Base-by-base conservation (phyloP, 345 rosid species). In the Ceriops decandra region DNA sequence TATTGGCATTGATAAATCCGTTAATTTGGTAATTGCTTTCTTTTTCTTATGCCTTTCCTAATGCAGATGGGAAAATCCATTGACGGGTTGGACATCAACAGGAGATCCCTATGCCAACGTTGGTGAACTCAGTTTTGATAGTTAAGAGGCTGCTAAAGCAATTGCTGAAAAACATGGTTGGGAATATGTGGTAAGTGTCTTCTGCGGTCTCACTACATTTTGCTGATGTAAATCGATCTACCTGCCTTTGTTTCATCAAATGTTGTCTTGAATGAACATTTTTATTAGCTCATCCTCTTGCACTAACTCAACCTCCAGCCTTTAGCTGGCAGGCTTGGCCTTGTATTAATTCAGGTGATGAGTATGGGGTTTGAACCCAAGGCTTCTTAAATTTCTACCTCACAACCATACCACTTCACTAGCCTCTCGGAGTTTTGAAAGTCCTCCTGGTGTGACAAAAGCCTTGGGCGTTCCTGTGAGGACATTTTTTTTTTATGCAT, bases 21-120 rank as follows among this genome's bases (percentile, higher is more conserved):
- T 42, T 42, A 42, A 11, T 42, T 42, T 52, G 58, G 35, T 28
- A 5, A 36, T 66, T 7, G 2, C 7, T 57, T 6, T 9, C 58
- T 38, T 36, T 1, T 15, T 67, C 21, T 9, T 38, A 5, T 57
- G 17, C 16, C 59, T 8, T 22, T 21, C 28, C 22, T 67, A 36
- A 52, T 77, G 47, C 71, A 91, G 99, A 86, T 95, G 99, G 98
- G 99, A 91, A 83, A 91, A 95, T 77, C 98, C 99, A 17, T 83
- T 95, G 95, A 90, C 90, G 98, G 97, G 98, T 22, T 95, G 99
- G 98, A 91, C 98, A 72, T 90, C 96, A 7, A 95, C 99, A 0
- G 98, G 99, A 49, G 98, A 95, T 22, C 99, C 98, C 24, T 91
- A 91, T 80, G 92, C 99, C 31, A 79, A 95, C 85, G 98, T 91